Evolutionary conservation across 2,329 filamentous ascomycete species (phyloP).

Genomic region (Penicillium sp.): DNA sequence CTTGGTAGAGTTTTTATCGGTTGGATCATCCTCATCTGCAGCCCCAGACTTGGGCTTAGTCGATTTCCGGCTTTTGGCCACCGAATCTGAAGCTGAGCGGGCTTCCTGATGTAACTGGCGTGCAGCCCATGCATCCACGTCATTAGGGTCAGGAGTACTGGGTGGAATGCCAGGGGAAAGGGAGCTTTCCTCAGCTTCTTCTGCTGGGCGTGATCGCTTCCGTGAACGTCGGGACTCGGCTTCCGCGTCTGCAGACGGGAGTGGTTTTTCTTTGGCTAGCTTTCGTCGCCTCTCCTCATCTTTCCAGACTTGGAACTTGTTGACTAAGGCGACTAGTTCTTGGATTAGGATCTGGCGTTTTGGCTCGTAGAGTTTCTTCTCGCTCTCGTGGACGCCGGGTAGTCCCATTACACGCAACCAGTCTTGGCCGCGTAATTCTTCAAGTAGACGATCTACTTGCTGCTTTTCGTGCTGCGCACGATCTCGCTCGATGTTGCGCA

Average conservation of each 20-base stretch:
- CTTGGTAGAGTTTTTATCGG: slow-evolving; percentile 28
- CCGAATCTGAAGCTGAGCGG: slow-evolving; percentile 56
- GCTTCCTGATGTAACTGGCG: slow-evolving; percentile 76
- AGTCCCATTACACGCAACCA: slow-evolving; percentile 94
- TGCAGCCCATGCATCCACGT: slow-evolving; percentile 70
- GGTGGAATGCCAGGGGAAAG: slow-evolving; percentile 39
- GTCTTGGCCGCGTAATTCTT: slow-evolving; percentile 84
- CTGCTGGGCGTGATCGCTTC: slow-evolving; percentile 28
- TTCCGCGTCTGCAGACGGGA: slow-evolving; percentile 10
- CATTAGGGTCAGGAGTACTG: slow-evolving; percentile 60
- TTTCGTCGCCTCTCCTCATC: slow-evolving; percentile 85
- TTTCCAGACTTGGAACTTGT: slow-evolving; percentile 87
- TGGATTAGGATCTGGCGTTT: slow-evolving; percentile 82
- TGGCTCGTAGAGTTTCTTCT: slow-evolving; percentile 82
- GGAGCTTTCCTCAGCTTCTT: slow-evolving; percentile 49
- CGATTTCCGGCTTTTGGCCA: slow-evolving; percentile 37
- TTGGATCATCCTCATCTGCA: slow-evolving; percentile 2
- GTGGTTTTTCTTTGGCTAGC: slow-evolving; percentile 66
- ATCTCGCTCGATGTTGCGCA: slow-evolving; percentile 68
- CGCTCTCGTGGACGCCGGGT: slow-evolving; percentile 77
- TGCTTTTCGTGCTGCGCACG: slow-evolving; percentile 67
- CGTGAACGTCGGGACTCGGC: slow-evolving; percentile 24
- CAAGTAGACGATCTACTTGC: slow-evolving; percentile 68
- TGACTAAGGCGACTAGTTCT: slow-evolving; percentile 77
- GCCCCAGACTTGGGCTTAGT: slow-evolving; percentile 14